Evolutionary conservation across 352 stramenopile genomes (phyloP).

Genomic region (Phytophthora citricola): DNA sequence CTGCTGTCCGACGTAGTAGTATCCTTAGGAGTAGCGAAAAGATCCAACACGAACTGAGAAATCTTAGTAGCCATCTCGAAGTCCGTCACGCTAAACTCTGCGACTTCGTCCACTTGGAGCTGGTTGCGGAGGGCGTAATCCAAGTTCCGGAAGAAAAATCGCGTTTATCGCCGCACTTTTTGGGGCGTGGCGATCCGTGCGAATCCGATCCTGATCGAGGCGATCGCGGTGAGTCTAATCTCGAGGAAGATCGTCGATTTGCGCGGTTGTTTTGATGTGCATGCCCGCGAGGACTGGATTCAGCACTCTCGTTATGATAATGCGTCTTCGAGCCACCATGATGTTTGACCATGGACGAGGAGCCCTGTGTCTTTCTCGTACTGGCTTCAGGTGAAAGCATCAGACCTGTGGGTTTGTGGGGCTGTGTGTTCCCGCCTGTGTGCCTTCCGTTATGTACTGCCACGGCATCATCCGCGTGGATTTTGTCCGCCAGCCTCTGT

Average conservation of each 20-base stretch:
- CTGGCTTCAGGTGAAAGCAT: slow-evolving; percentile 14
- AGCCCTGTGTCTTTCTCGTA: slow-evolving; percentile 28
- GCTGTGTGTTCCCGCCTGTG: slow-evolving; percentile 5
- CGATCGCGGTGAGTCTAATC: slow-evolving; percentile 33
- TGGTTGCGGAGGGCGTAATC: slow-evolving; percentile 67
- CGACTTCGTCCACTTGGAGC: slow-evolving; percentile 82
- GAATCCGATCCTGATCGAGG: slow-evolving; percentile 29
- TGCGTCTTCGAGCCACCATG: slow-evolving; percentile 17
- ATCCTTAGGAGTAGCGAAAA: slow-evolving; percentile 41
- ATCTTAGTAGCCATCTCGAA: slow-evolving; percentile 83
- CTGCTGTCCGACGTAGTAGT: slow-evolving; percentile 14
- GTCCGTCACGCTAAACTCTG: slow-evolving; percentile 82
- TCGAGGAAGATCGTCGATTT: slow-evolving; percentile 22
- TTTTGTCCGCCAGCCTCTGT: slow-evolving; percentile 59
- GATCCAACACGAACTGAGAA: slow-evolving; percentile 59
- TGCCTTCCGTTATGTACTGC: slow-evolving; percentile 20
- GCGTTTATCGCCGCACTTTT: slow-evolving; percentile 82
- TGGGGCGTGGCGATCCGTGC: slow-evolving; percentile 27
- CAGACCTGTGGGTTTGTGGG: slow-evolving; percentile 2
- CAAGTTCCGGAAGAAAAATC: slow-evolving; percentile 88
- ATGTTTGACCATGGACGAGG: slow-evolving; percentile 17
- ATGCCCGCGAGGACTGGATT: slow-evolving; percentile 28
- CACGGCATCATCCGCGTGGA: slow-evolving; percentile 43
- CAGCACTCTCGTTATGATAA: slow-evolving; percentile 27
- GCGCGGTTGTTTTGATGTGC: slow-evolving; percentile 20